Conservation (phyloP, 2,329 filamentous ascomycete species). For the Nothomitra cinnamomea region DNA sequence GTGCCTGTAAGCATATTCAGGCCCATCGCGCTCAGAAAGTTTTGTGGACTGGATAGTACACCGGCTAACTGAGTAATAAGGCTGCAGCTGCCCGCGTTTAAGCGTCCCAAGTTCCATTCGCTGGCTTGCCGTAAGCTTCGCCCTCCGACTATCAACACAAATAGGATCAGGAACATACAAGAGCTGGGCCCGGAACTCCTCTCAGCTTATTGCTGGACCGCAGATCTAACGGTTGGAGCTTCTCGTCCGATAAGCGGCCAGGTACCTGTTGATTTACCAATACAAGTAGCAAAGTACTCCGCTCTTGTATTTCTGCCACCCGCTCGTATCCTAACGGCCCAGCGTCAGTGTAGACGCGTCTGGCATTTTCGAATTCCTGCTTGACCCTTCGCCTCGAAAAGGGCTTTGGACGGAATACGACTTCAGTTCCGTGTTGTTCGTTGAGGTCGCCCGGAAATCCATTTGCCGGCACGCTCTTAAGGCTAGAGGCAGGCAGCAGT, state of each 20-base stretch:
- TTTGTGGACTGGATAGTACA: slow-evolving; percentile 3
- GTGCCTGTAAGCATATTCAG: not conserved
- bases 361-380: not conserved
- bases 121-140: slow-evolving; percentile 3
- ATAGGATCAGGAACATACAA: slow-evolving; percentile 2
- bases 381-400: not conserved
- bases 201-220: slow-evolving; percentile 1
- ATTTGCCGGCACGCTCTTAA: not conserved
- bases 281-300: not conserved
- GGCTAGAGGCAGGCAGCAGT: slow-evolving; percentile 3
- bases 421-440: not conserved
- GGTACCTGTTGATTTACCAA: not conserved
- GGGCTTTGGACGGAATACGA: not conserved
- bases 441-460: not conserved
- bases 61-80: not conserved
- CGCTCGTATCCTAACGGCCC: not conserved
- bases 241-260: slow-evolving; percentile 2
- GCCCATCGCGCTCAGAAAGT: not conserved
- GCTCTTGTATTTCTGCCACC: no score
- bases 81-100: slow-evolving; percentile 2
- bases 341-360: not conserved
- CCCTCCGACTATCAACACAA: slow-evolving; percentile 1
- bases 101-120: slow-evolving; percentile 2
- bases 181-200: not conserved
- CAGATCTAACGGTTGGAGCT: not conserved